Evolutionary conservation across 176 grass and related monocot genomes (phyloP), one percentile per base, ranked within the genome.

Genomic region (Cenchrus americanus): DNA sequence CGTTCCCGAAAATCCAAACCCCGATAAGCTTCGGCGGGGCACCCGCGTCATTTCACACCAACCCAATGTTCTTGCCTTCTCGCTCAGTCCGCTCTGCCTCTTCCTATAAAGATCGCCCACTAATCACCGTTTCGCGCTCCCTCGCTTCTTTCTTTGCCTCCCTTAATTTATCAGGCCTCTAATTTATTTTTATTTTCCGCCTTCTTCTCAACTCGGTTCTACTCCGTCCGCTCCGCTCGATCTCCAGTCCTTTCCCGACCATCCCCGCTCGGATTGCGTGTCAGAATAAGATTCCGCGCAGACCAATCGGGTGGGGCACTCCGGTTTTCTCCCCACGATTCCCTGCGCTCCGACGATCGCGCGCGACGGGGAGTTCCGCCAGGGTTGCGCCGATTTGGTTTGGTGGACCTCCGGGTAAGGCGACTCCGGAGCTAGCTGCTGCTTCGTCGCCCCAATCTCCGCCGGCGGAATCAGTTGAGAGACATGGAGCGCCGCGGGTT

Each of bases 401-500:
- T n/a, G n/a, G n/a, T n/a, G 24, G 66, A 19, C 79, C 41, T 65
- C 65, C 12, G 65, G 55, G 76, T 44, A 44, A 21, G 58, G 78
- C 3, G 73, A 49, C 71, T 48, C 57, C 17, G 6, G 23, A 3
- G 59, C 13, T 55, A 0, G 34, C 2, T 37, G 34, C 34, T 37
- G 3, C 34, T 2, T 37, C 34, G 34, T n/a, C n/a, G n/a, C n/a
- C 34, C 34, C 34, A 37, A 37, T 37, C 34, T 37, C 34, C 34
- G 34, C 34, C 34, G 4, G 34, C 34, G 7, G 15, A 61, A 46
- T 75, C 6, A 4, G 50, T 3, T 59, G 47, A 30, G 43, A 88
- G 83, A 51, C 1, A 94, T 94, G 89, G 88, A 65, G 71, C 76
- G 86, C 49, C 80, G 83, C 18, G 70, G 86, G 67, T 53, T 75